Evolutionary conservation across 257 asterid genomes (phyloP), one percentile per base, ranked within the genome.

Genomic region (Plantago ovata): DNA sequence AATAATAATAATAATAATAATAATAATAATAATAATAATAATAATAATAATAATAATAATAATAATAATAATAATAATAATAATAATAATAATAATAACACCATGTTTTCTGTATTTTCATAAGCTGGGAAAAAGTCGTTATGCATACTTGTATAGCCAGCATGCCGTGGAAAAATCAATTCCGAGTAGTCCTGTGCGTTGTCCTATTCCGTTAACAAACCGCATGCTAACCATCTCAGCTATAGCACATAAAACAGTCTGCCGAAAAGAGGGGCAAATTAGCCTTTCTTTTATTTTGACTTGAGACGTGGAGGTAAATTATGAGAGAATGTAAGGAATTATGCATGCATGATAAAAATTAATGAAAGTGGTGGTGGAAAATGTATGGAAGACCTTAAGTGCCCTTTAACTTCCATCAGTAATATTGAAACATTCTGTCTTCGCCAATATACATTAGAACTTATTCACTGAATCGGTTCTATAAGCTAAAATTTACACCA

Each of bases 101-200:
- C 8, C 40, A 24, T 22, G 18, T 21, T 20, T 39, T 20, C 45
- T 58, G 18, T 12, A 13, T 43, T 12, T 58, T 38, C 13, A 16
- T 10, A 23, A 24, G 21, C 20, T 11, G 9, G 60, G 38, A 32
- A 33, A n/a, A 32, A 9, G 18, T 59, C 11, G 40, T 55, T 65
- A 23, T 58, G 66, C 84, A 33, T 85, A 92, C 98, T 82, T 82
- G 87, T 85, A 76, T 53, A 92, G 97, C 98, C 98, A 92, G 15
- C 83, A 69, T 62, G 95, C 95, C 0, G 98, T 92, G 39, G 97
- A 86, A 70, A 80, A 88, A 80, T 92, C 98, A 19, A 92, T 86
- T 76, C 98, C 97, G 97, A 92, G 84, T 52, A 92, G 73, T 69
- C 98, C 98, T 32, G 82, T 72, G 18, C 85, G 89, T 51, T 82